These are phyloP conservation scores for Fusarium staphyleae DNA, from an alignment of 2,329 filamentous ascomycete species.

Conservation along the genomic window DNA sequence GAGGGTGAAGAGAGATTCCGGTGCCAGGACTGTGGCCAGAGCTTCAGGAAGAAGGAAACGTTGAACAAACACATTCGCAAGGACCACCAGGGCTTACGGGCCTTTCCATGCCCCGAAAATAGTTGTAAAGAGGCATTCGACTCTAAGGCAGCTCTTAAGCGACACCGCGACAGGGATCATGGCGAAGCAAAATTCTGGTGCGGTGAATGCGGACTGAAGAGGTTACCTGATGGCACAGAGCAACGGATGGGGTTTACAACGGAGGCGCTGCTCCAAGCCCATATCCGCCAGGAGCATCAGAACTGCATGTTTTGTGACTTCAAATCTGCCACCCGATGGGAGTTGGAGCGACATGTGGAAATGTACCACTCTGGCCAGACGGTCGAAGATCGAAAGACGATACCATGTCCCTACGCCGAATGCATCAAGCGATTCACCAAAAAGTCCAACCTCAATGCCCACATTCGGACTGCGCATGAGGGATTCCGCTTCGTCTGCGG, in stretches of 20 bases:
- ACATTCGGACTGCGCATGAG: slow-evolving; percentile 79
- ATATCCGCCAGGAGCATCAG: slow-evolving; percentile 77
- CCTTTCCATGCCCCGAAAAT: slow-evolving; percentile 71
- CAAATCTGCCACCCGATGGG: slow-evolving; percentile 69
- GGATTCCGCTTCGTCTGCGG: slow-evolving; percentile 83
- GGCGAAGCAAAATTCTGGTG: slow-evolving; percentile 77
- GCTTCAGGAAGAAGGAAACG: slow-evolving; percentile 87
- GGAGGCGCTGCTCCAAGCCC: slow-evolving; percentile 72
- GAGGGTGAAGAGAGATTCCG: slow-evolving; percentile 74
- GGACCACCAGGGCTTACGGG: slow-evolving; percentile 74
- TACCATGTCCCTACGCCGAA: slow-evolving; percentile 69
- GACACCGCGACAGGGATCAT: slow-evolving; percentile 76
- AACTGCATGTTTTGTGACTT: slow-evolving; percentile 78
- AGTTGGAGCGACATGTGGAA: slow-evolving; percentile 80
- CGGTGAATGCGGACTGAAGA: slow-evolving; percentile 66
- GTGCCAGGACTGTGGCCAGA: slow-evolving; percentile 77
- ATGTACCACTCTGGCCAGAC: slow-evolving; percentile 72
- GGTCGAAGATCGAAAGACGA: slow-evolving; percentile 69
- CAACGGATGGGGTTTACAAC: slow-evolving; percentile 71
- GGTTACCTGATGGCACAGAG: slow-evolving; percentile 49
- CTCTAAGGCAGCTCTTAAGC: slow-evolving; percentile 71
- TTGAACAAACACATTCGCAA: slow-evolving; percentile 82
- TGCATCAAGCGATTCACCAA: slow-evolving; percentile 83
- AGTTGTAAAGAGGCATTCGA: slow-evolving; percentile 76
- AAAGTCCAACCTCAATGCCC: slow-evolving; percentile 81